phyloP scores from a whole-genome alignment of 495 filamentous ascomycete genomes.

The Penicillium paradoxum region DNA sequence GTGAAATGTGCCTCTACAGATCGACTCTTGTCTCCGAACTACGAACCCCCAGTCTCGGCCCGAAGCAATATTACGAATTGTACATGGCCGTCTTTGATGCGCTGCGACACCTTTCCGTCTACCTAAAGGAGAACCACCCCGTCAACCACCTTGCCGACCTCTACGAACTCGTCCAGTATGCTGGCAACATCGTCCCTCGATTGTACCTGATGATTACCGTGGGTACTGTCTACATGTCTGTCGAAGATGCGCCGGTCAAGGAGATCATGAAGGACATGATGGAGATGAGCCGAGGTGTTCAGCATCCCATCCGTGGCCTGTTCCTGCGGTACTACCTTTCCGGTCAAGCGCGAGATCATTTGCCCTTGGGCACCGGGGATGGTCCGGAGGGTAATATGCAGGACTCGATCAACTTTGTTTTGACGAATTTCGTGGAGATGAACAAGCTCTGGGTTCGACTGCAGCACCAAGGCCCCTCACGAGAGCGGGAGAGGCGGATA shows the following conservation, averaged over 20 bases:
- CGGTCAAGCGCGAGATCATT: slow-evolving; percentile 83
- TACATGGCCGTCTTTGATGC: slow-evolving; percentile 99
- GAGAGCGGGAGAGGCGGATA: slow-evolving; percentile 86
- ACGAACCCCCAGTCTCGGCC: slow-evolving; percentile 88
- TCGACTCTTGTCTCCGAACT: slow-evolving; percentile 97
- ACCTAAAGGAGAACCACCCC: slow-evolving; percentile 94
- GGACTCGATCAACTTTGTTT: slow-evolving; percentile 92
- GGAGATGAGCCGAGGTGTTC: slow-evolving; percentile 98
- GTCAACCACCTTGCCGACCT: slow-evolving; percentile 97
- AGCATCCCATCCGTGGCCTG: slow-evolving; percentile 90
- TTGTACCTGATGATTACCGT: slow-evolving; percentile 99
- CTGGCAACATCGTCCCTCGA: slow-evolving; percentile 93
- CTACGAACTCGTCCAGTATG: slow-evolving; percentile 98
- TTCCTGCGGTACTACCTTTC: slow-evolving; percentile 95
- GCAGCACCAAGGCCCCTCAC: slow-evolving; percentile 95
- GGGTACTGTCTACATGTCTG: slow-evolving; percentile 97
- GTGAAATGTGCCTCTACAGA: slow-evolving; percentile 42
- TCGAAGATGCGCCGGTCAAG: slow-evolving; percentile 96
- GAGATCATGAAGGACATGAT: slow-evolving; percentile 99
- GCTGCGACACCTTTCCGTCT: slow-evolving; percentile 90
- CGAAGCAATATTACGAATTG: slow-evolving; percentile 98
- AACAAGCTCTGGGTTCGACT: slow-evolving; percentile 98
- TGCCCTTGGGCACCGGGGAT: slow-evolving; percentile 76
- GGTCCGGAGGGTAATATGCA: slow-evolving; percentile 94
- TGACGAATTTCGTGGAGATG: slow-evolving; percentile 99